Percentiles rank a stretch among this genome's conserved stretches.
These are phyloP conservation scores for Diaporthe citrichinensis DNA, from an alignment of 2,329 filamentous ascomycete species.

Conservation along the genomic window DNA sequence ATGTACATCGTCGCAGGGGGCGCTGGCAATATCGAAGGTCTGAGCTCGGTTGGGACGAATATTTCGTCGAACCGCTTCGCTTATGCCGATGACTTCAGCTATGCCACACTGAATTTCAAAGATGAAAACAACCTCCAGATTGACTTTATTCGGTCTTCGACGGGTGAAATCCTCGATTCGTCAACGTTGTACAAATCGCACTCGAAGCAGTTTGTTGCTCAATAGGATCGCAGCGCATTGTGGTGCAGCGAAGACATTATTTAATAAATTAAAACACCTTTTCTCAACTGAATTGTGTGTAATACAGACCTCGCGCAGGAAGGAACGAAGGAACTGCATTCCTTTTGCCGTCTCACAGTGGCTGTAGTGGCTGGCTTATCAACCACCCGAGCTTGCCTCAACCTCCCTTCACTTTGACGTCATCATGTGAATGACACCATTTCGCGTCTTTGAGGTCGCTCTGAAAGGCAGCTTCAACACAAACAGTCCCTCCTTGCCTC, in stretches of 20 bases:
- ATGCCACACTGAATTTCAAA: slow-evolving; percentile 62
- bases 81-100: slow-evolving; percentile 67
- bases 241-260: not conserved
- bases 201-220: slow-evolving; percentile 59
- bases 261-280: no score
- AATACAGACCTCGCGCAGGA: no score
- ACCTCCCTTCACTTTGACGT: slow-evolving; percentile 36
- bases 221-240: slow-evolving; percentile 43
- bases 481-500: not conserved
- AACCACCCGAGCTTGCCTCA: not conserved
- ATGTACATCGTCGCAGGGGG: slow-evolving; percentile 71
- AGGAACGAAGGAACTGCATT: no score
- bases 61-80: slow-evolving; percentile 61
- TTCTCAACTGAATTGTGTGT: not conserved
- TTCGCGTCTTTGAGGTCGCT: not conserved
- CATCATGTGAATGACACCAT: slow-evolving; percentile 35
- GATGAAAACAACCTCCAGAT: slow-evolving; percentile 62
- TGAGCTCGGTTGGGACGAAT: slow-evolving; percentile 58
- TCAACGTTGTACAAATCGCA: slow-evolving; percentile 65
- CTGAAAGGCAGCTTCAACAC: not conserved
- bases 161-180: slow-evolving; percentile 62
- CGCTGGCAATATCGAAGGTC: slow-evolving; percentile 69
- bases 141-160: slow-evolving; percentile 64
- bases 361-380: not conserved
- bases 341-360: not conserved